Evolutionary conservation across 331 rosid genomes (phyloP).

Genomic region (Cydonia oblonga): DNA sequence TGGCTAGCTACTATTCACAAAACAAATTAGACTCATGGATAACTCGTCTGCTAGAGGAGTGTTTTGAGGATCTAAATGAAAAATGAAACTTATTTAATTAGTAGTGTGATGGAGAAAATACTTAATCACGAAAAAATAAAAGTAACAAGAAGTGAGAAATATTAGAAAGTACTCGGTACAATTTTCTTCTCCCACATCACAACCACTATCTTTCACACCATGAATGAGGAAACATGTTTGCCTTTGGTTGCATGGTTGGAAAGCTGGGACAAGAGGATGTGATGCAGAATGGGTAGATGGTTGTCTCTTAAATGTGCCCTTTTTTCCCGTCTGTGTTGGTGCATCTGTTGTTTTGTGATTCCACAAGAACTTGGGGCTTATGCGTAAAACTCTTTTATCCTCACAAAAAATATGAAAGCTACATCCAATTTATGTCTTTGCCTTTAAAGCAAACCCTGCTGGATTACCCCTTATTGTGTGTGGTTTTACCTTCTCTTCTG

Average conservation of each 20-base stretch:
- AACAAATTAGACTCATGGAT: too few relatives aligned
- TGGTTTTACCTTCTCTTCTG: not conserved
- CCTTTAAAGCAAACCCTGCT: not conserved
- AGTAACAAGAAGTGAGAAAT: not conserved
- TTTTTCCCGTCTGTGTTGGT: not conserved
- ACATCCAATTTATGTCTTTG: not conserved
- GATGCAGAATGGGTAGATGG: conserved; percentile 38
- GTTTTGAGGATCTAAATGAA: too few relatives aligned
- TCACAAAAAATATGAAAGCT: not conserved
- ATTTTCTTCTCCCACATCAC: not conserved
- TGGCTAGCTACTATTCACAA: too few relatives aligned
- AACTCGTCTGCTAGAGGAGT: too few relatives aligned
- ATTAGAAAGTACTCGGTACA: not conserved
- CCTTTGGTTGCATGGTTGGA: conserved; percentile 33
- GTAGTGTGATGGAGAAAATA: not conserved
- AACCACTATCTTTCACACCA: conserved; percentile 24
- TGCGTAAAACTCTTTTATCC: not conserved
- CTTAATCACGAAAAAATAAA: not conserved
- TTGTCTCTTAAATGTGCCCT: conserved; percentile 39
- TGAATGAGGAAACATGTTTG: conserved; percentile 33
- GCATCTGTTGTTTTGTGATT: not conserved
- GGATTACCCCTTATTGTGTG: not conserved
- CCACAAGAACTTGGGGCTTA: not conserved
- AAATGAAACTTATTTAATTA: too few relatives aligned
- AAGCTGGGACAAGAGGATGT: conserved; percentile 30